Conservation (phyloP, 2,329 filamentous ascomycete genomes). For the Diaporthe sp. region DNA sequence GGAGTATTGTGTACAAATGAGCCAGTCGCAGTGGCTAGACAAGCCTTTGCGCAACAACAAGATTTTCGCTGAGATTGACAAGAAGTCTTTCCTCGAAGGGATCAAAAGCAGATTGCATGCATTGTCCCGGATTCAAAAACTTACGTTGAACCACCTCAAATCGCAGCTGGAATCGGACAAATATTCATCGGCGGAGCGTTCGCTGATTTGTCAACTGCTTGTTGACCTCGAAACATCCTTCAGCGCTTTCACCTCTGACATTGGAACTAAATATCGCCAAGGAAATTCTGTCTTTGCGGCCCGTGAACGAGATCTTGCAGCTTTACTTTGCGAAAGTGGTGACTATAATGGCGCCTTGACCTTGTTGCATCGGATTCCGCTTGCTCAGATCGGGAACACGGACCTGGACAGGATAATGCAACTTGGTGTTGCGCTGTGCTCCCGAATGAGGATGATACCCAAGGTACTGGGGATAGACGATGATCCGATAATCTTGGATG, state of each 20-base stretch:
- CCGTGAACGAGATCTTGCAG: neutral
- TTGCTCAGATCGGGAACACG: neutral
- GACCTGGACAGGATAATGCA: neutral
- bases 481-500: neutral
- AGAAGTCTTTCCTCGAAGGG: neutral
- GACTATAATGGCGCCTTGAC: neutral
- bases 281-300: neutral
- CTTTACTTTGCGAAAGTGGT: neutral
- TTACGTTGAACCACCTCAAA: neutral
- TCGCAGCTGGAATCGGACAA: neutral
- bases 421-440: neutral
- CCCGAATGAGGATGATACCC: neutral
- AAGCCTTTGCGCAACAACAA: too few relatives aligned
- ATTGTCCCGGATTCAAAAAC: neutral
- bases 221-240: neutral
- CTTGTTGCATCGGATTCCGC: neutral
- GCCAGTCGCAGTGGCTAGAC: neutral
- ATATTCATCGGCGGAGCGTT: neutral
- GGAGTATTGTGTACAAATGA: neutral
- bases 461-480: neutral
- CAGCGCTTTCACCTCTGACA: neutral
- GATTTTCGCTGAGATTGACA: neutral
- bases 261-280: neutral
- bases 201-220: neutral
- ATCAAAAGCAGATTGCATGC: neutral